These are phyloP conservation scores for Ophiostoma pallidulum DNA, from an alignment of 2,329 filamentous ascomycete genomes.

Conservation along the genomic window DNA sequence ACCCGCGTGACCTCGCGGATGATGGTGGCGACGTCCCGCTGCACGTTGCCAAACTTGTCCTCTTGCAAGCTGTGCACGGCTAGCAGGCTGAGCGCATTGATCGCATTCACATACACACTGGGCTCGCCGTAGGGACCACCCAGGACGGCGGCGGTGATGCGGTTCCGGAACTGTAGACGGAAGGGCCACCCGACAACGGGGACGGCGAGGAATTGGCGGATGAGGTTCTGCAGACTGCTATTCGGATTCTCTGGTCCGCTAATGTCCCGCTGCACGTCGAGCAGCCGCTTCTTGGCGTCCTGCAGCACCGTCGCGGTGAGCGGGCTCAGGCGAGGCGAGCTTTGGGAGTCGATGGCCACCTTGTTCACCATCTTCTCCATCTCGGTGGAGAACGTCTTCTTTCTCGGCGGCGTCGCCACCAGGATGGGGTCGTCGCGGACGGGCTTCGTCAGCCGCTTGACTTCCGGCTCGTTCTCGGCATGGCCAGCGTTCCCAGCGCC, in stretches of 20 bases:
- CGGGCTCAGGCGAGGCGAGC: conserved; percentile 40
- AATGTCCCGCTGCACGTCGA: conserved; percentile 46
- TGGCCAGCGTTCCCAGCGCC: conserved; percentile 13
- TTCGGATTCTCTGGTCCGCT: conserved; percentile 40
- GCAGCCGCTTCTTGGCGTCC: conserved; percentile 37
- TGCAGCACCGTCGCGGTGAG: conserved; percentile 40
- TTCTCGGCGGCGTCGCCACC: conserved; percentile 27
- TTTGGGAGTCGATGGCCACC: conserved; percentile 37
- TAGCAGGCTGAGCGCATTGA: conserved; percentile 59
- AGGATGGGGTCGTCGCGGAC: conserved; percentile 38
- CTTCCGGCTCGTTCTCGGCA: conserved; percentile 15
- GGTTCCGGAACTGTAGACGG: conserved; percentile 57
- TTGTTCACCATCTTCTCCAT: conserved; percentile 38
- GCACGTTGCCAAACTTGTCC: conserved; percentile 79
- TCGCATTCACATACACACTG: conserved; percentile 59
- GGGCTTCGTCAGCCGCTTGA: conserved; percentile 30
- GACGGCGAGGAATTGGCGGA: conserved; percentile 39
- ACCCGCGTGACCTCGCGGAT: conserved; percentile 63
- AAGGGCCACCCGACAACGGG: conserved; percentile 54
- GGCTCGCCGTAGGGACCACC: conserved; percentile 64
- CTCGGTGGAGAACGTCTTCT: conserved; percentile 30
- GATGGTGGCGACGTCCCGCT: conserved; percentile 65
- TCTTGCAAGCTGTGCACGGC: conserved; percentile 66
- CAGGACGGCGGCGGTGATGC: conserved; percentile 57
- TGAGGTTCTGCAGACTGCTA: conserved; percentile 38